Base-by-base conservation (phyloP, 2,329 filamentous ascomycete species). In the Clonostachys sp. region DNA sequence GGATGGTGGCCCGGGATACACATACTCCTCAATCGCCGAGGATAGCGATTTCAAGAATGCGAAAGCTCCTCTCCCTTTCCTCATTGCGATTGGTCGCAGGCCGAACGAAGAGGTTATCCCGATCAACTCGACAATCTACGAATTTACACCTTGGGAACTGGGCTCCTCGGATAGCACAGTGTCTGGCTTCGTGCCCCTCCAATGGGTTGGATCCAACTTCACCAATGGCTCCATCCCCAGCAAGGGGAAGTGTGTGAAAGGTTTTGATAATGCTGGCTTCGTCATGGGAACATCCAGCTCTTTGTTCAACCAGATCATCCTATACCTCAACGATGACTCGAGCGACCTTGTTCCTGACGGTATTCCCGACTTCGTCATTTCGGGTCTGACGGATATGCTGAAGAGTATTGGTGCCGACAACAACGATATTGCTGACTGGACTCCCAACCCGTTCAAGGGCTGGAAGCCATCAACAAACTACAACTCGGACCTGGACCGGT, bases 251-350 rank as follows among this genome's bases (percentile, higher is more conserved):
- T 73, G 80, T 52, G 66, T 75, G 30, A 60, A 60, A 20, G 89
- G 89, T 2, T 91, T 90, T 54, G 89, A 95, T 64, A 91, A 89
- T 55, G 80, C 81, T 7, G 87, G 87, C 2, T 95, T 83, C 57
- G 73, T 94, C 34, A 89, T 92, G 81, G 89, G 89, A 49, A 94
- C 89, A 1, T 90, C 86, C 12, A 89, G 85, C 14, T 84, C 85
- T 9, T 73, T 95, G 5, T 95, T 95, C 74, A 95, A 95, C 68
- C 72, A 61, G 73, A 74, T 57, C 57, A 73, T 84, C 47, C 75
- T 95, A 77, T 74, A 95, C 83, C 36, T 94, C 82, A 24, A 72
- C 58, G 61, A 71, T 49, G 69, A 55, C 40, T 70, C 61, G 17
- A 60, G 53, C 56, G 73, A 52, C 17, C 82, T 78, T 58, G 57